Conservation (phyloP, 305 asterid species). For the Stenogyne calaminthoides region DNA sequence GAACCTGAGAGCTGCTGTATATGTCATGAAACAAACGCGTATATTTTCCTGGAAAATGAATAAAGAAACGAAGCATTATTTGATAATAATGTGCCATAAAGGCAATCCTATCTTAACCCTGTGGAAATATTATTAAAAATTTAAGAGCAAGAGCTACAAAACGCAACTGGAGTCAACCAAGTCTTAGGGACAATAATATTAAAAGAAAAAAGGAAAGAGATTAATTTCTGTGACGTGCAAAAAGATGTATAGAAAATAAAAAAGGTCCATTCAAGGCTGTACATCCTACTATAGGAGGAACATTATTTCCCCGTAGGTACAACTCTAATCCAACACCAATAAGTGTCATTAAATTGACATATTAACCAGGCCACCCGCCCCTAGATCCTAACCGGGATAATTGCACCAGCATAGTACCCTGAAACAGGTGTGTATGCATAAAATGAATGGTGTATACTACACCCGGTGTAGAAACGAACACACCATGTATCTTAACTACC, state of each 20-base stretch:
- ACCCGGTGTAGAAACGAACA: neutral
- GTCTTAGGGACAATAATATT: neutral
- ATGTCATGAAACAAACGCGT: conserved; percentile 76
- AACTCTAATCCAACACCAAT: neutral
- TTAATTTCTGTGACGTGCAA: neutral
- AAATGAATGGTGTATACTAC: neutral
- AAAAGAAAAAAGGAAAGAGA: neutral
- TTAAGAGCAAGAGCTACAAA: conserved; percentile 5
- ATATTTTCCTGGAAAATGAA: conserved; percentile 65
- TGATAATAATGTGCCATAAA: conserved; percentile 17
- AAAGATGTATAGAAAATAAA: neutral
- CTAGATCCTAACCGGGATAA: neutral
- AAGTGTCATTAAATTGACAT: neutral
- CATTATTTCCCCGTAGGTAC: neutral
- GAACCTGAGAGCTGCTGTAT: conserved; percentile 86
- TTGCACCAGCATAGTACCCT: neutral
- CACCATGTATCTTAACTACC: neutral
- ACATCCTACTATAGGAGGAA: neutral
- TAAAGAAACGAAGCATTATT: conserved; percentile 27
- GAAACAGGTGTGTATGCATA: neutral
- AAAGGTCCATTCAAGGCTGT: neutral
- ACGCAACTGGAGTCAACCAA: conserved; percentile 18
- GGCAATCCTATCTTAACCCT: neutral
- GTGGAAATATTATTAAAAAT: neutral
- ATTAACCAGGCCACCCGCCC: neutral